Evolutionary conservation across 352 stramenopile genomes (phyloP).

Genomic region (Phytophthora sp.): DNA sequence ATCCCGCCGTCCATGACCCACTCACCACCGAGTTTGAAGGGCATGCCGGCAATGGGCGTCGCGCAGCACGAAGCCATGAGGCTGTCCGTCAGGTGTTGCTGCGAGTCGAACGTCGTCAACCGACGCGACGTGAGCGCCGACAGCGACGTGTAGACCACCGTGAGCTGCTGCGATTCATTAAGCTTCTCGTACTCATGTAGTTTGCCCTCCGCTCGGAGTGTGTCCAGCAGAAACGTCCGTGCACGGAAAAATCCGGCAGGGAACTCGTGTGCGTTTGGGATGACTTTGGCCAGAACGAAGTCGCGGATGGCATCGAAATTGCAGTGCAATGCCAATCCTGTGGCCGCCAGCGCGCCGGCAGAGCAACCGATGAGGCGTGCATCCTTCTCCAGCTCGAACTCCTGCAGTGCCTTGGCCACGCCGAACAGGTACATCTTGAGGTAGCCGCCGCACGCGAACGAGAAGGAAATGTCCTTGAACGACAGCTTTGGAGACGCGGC

Average conservation of each 20-base stretch:
- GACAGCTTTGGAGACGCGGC: not conserved
- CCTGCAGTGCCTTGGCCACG: slow-evolving; percentile 84
- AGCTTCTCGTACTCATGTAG: not conserved
- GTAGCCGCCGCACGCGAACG: slow-evolving; percentile 83
- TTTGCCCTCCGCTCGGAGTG: not conserved
- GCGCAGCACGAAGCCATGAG: slow-evolving; percentile 9
- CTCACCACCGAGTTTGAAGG: slow-evolving; percentile 47
- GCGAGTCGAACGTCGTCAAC: not conserved
- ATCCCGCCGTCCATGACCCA: slow-evolving; percentile 89
- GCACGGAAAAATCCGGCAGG: not conserved
- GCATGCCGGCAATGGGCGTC: slow-evolving; percentile 1
- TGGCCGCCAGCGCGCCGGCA: slow-evolving; percentile 73
- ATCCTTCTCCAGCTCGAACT: slow-evolving; percentile 65
- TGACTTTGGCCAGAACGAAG: not conserved
- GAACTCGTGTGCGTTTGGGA: slow-evolving; percentile 37
- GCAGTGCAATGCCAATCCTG: slow-evolving; percentile 49
- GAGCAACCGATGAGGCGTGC: slow-evolving; percentile 82
- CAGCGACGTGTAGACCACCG: slow-evolving; percentile 9
- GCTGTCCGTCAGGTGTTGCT: slow-evolving; percentile 3
- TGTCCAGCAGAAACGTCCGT: not conserved
- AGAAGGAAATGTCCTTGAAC: slow-evolving; percentile 58
- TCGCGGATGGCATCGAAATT: slow-evolving; percentile 6
- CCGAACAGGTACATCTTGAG: slow-evolving; percentile 92
- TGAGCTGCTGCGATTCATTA: slow-evolving; percentile 5
- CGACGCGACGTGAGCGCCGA: slow-evolving; percentile 5